phyloP scores from a whole-genome alignment of 305 asterid genomes.

The Fraxinus albicans region DNA sequence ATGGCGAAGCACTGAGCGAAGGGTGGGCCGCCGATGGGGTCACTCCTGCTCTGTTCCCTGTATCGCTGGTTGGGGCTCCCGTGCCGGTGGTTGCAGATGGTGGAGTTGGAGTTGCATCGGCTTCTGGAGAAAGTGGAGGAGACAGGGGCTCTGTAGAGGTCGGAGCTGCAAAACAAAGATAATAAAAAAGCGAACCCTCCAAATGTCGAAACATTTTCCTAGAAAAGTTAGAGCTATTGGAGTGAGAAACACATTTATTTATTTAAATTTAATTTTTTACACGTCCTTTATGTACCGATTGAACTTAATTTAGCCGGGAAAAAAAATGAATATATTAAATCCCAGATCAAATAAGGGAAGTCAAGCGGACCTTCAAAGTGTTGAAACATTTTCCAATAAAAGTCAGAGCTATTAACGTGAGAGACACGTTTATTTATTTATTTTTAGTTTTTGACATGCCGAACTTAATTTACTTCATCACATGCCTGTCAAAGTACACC shows the following conservation, averaged over 20 bases:
- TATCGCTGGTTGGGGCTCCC: slow-evolving; percentile 37
- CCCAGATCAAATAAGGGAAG: background rate
- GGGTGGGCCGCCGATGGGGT: slow-evolving; percentile 64
- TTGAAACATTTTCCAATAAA: background rate
- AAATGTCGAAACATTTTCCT: background rate
- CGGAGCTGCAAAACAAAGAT: slow-evolving; percentile 32
- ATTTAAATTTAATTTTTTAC: background rate
- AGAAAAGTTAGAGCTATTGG: background rate
- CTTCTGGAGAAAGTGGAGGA: slow-evolving; percentile 55
- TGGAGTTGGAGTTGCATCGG: slow-evolving; percentile 50
- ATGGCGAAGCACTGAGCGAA: slow-evolving; percentile 27
- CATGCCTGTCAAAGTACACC: background rate
- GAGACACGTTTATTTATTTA: background rate
- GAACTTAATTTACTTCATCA: background rate
- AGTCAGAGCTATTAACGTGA: background rate
- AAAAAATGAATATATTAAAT: background rate
- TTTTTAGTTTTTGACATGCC: background rate
- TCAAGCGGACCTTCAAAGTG: background rate
- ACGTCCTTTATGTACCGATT: background rate
- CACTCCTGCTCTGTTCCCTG: slow-evolving; percentile 55
- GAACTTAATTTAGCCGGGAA: slow-evolving; percentile 24
- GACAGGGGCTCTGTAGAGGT: slow-evolving; percentile 40
- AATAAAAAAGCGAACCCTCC: background rate
- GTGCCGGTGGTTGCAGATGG: slow-evolving; percentile 39
- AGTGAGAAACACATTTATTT: background rate